Evolutionary conservation across 176 grass and related monocot species (phyloP).

Genomic region (Musa schizocarpa): DNA sequence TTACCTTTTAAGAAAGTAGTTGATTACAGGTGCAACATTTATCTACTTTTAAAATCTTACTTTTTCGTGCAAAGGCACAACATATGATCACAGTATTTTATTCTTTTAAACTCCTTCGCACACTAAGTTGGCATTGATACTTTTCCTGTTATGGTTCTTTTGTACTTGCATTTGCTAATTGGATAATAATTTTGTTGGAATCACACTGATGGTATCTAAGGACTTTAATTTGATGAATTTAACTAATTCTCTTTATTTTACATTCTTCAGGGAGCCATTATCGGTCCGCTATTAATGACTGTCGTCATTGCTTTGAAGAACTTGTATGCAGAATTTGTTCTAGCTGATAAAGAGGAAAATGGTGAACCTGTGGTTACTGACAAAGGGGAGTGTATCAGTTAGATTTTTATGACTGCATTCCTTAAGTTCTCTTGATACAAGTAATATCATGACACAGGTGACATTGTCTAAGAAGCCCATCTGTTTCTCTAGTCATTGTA

Average conservation of each 20-base stretch:
- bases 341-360: constrained; percentile 48
- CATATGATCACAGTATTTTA: background rate
- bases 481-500: background rate
- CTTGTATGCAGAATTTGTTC: constrained; percentile 90
- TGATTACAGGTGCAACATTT: background rate
- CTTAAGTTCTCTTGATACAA: background rate
- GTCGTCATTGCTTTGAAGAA: constrained; percentile 93
- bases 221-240: background rate
- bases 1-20: background rate
- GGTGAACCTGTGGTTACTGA: constrained; percentile 26
- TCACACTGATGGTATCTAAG: background rate
- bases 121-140: background rate
- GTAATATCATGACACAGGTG: background rate
- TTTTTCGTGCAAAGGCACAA: background rate
- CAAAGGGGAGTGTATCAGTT: background rate
- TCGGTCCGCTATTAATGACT: constrained; percentile 91
- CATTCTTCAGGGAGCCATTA: constrained; percentile 78
- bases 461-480: background rate
- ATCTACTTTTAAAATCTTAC: background rate
- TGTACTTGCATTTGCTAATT: background rate
- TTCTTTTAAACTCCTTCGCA: background rate
- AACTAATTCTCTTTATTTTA: constrained; percentile 2
- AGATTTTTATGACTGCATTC: background rate
- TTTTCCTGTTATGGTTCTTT: background rate
- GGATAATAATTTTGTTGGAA: background rate